Base-by-base conservation (phyloP, 805 yeast genomes). In the Ogataea paradorogensis region DNA sequence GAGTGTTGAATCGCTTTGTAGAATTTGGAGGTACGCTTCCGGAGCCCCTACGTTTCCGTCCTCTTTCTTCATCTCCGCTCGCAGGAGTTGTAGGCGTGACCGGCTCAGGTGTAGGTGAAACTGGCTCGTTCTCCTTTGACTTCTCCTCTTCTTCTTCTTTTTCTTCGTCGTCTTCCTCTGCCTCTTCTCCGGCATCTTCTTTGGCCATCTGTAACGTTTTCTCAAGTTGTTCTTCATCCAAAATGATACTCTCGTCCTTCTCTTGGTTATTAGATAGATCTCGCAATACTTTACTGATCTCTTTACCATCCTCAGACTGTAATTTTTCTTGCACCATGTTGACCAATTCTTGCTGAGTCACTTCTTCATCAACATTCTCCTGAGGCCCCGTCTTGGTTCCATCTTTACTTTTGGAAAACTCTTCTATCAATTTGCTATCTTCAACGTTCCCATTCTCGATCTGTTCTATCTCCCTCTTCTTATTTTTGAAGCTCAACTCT, bases 1-100 rank as follows among this genome's bases (percentile, higher is more conserved):
- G 66, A 15, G 72, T 65, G 47, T 78, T 84, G 59, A 84, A 80
- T 47, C 79, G 67, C 53, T 80, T 79, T 40, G 68, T 69, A 11
- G 45, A 14, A 9, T 36, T 38, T 7, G 51, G 38, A 8, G 47
- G 39, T 10, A 35, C 33, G 22, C 51, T 35, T 10, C 47, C 58
- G 1, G 53, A 42, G 13, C 45, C 46, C n/a, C 44, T 39, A 15
- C 59, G 53, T 27, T 53, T 51, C 29, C 52, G 43, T 9, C 38
- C 33, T 5, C 40, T 34, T 16, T 34, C 43, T n/a, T 43, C 50
- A 5, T 30, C 39, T 9, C 35, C 40, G 21, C 37, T 40, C 16
- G 18, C 33, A 11, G 31, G 40, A 15, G 38, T 28, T 5, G 46
- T 40, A 5, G 55, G 49, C 1, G 52, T 52, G 9, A 43, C 47